Base-by-base conservation (phyloP, 805 yeast genomes). In the Jamesozyma piceae region DNA sequence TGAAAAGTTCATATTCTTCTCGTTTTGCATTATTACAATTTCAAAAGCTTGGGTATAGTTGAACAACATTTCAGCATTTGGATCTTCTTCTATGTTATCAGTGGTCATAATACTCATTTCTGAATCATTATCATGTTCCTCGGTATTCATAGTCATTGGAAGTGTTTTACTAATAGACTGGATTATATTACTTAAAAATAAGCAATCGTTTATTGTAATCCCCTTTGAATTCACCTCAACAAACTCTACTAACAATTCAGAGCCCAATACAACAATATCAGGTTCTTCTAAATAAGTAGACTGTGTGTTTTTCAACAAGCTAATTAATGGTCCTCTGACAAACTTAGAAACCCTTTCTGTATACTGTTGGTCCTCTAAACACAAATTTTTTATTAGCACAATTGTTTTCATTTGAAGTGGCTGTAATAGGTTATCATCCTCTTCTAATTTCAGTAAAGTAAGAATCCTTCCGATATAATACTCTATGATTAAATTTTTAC, bases 351-450 rank as follows among this genome's bases (percentile, higher is more conserved):
- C 45, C 19, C 49, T 43, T 11, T 45, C 40, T 1, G 43, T 37
- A 41, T 51, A 59, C 14, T 28, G 37, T 3, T 49, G 49, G 35
- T 50, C 56, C 10, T 51, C 61, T 9, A 62, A 11, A 30, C 53
- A 52, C 33, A 62, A 41, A 42, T 63, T 63, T 40, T 52, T 59
- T 8, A 55, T 31, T 26, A 62, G 37, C 5, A 55, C 60, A 27
- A 59, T 41, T 1, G 58, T 39, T 42, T 60, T 52, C 50, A 56
- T 49, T 26, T 60, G 62, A 27, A 60, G 40, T 1, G 47, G 47
- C 11, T 39, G 21, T 3, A 49, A 30, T 18, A 48, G 33, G 14
- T 45, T 37, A 3, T 41, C 50, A 17, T 46, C 41, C 3, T 38
- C 46, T 17, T 39, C 42, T 15, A 41, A 36, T 14, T 46, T 44